phyloP scores from a whole-genome alignment of 768 basidiomycete species.

The Xanthoconium purpureum region DNA sequence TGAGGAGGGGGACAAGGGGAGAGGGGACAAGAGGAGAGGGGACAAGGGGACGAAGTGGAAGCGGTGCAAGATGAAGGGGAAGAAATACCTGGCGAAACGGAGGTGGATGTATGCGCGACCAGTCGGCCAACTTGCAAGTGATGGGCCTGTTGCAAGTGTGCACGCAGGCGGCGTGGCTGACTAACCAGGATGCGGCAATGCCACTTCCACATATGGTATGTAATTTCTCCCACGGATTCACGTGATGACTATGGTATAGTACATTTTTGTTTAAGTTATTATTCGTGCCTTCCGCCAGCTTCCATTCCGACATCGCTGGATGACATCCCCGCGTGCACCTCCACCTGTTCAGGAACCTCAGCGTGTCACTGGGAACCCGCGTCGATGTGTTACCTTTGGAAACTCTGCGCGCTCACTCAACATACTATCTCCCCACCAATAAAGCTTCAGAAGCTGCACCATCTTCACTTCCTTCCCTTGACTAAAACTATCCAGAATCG shows the following conservation, averaged over 20 bases:
- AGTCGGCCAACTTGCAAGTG: slow-evolving; percentile 18
- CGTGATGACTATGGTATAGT: slow-evolving; percentile 9
- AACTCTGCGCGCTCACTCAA: slow-evolving; percentile 76
- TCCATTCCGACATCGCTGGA: slow-evolving; percentile 13
- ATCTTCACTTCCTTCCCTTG: slow-evolving; percentile 93
- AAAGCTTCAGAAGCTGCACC: slow-evolving; percentile 72
- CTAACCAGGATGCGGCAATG: slow-evolving; percentile 28
- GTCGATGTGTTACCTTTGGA: slow-evolving; percentile 56
- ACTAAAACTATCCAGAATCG: slow-evolving; percentile 87
- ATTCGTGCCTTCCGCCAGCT: slow-evolving; percentile 22
- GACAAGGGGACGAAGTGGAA: not conserved
- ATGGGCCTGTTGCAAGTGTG: slow-evolving; percentile 27
- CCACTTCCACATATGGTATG: slow-evolving; percentile 3
- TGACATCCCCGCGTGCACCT: slow-evolving; percentile 26
- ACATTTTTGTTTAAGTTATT: slow-evolving; percentile 4
- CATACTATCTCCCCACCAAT: slow-evolving; percentile 85
- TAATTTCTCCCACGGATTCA: slow-evolving; percentile 1
- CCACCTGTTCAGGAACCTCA: slow-evolving; percentile 29
- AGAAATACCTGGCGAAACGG: slow-evolving; percentile 19
- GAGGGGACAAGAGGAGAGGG: not conserved
- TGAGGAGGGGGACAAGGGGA: not conserved
- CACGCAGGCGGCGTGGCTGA: slow-evolving; percentile 26
- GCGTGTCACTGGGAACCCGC: slow-evolving; percentile 13
- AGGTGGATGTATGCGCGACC: slow-evolving; percentile 28
- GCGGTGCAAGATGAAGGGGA: not conserved